phyloP scores from a whole-genome alignment of 306 rosid genomes.

The Parietaria judaica region DNA sequence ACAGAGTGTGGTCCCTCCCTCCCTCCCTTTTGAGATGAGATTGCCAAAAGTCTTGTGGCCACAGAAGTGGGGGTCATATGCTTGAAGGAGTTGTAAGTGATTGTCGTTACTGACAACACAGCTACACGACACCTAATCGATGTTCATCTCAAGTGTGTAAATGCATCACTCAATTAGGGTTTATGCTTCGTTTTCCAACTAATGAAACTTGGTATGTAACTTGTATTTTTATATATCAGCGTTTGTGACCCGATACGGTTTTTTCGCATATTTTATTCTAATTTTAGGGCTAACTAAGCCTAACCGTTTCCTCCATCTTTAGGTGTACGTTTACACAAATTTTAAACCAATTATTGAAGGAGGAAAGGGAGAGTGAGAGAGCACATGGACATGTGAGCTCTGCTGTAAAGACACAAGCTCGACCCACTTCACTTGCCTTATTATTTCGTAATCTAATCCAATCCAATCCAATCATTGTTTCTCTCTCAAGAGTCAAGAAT shows the following conservation, averaged over 20 bases:
- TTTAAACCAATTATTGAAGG: too few relatives aligned
- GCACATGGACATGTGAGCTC: constrained; percentile 56
- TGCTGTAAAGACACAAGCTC: constrained; percentile 48
- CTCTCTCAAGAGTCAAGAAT: constrained; percentile 26
- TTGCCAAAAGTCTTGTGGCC: constrained; percentile 23
- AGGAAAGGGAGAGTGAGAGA: too few relatives aligned
- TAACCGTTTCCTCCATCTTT: too few relatives aligned
- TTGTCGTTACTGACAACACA: constrained; percentile 2
- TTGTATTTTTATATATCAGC: too few relatives aligned
- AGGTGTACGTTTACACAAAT: constrained; percentile 1
- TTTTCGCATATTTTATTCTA: too few relatives aligned
- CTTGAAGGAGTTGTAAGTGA: background rate
- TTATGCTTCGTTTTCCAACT: background rate
- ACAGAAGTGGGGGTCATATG: constrained; percentile 18
- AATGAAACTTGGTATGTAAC: background rate
- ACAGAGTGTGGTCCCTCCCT: constrained; percentile 18
- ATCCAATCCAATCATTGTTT: constrained; percentile 63
- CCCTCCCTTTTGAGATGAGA: too few relatives aligned
- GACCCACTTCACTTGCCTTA: constrained; percentile 19
- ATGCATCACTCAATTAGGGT: too few relatives aligned
- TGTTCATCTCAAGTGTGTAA: background rate
- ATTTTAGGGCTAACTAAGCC: too few relatives aligned
- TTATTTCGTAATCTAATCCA: constrained; percentile 18
- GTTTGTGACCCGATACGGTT: too few relatives aligned
- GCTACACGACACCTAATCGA: constrained; percentile 5